These are phyloP conservation scores for Dalechampia spathulata DNA, from an alignment of 441 rosid species.

Conservation along the genomic window DNA sequence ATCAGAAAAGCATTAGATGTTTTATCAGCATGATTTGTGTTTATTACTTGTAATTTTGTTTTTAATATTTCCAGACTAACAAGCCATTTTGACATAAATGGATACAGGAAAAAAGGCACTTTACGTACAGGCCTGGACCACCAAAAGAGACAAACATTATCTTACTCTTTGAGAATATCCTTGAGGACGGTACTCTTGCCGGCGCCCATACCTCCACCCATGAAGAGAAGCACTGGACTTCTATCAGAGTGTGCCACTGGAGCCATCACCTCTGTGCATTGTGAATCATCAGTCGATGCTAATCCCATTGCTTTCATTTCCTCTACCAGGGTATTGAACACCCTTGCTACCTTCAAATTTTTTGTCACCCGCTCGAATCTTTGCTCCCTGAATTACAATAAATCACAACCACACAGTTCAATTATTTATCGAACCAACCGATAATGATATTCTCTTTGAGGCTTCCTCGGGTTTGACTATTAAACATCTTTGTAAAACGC, in stretches of 20 bases:
- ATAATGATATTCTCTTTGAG: too few relatives aligned
- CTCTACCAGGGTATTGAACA: constrained; percentile 81
- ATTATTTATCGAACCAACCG: too few relatives aligned
- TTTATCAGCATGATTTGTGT: not conserved
- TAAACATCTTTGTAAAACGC: not conserved
- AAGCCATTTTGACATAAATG: too few relatives aligned
- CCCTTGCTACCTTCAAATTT: constrained; percentile 81
- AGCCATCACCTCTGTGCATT: constrained; percentile 94
- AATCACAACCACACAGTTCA: too few relatives aligned
- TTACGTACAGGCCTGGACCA: too few relatives aligned
- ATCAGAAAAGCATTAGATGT: constrained; percentile 15
- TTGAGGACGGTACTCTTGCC: constrained; percentile 97
- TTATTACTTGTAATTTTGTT: too few relatives aligned
- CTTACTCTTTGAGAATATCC: constrained; percentile 91
- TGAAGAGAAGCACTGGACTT: constrained; percentile 86
- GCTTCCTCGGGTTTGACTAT: too few relatives aligned
- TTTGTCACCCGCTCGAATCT: constrained; percentile 81
- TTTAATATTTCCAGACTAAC: too few relatives aligned
- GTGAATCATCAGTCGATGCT: constrained; percentile 63
- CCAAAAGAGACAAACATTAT: too few relatives aligned
- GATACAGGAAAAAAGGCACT: too few relatives aligned
- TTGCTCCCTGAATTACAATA: constrained; percentile 47
- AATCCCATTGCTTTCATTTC: constrained; percentile 95
- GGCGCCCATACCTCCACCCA: constrained; percentile 99
- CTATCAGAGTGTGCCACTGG: constrained; percentile 87